Percentiles rank a stretch among this genome's conserved stretches.
phyloP scores from a whole-genome alignment of 495 filamentous ascomycete genomes.

The Opeltia flavorubescens region DNA sequence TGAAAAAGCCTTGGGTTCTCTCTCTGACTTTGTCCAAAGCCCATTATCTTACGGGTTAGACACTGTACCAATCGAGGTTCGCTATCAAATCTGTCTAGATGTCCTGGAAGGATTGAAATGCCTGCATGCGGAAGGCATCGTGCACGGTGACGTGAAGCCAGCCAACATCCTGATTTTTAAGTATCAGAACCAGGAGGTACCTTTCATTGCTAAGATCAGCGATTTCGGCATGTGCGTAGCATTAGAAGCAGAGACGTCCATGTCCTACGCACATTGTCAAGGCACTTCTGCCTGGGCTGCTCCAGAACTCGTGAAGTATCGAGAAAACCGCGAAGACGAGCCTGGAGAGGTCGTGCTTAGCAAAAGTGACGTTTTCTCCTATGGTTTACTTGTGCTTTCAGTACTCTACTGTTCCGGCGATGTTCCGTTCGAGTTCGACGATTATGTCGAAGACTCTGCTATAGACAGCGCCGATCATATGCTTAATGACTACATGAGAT shows the following conservation, averaged over 20 bases:
- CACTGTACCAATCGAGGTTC: neutral
- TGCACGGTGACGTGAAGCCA: slow-evolving; percentile 33
- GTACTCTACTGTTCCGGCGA: too few species aligned
- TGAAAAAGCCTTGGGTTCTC: slow-evolving; percentile 2
- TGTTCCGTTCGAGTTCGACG: too few species aligned
- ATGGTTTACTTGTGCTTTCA: neutral
- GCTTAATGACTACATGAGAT: too few species aligned
- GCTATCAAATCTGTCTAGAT: slow-evolving; percentile 11
- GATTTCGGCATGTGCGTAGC: slow-evolving; percentile 20
- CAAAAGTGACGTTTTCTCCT: neutral
- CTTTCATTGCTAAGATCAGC: slow-evolving; percentile 18
- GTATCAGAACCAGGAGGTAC: slow-evolving; percentile 9
- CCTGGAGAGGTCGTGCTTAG: slow-evolving; percentile 14
- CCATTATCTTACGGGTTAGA: neutral
- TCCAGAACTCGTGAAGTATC: slow-evolving; percentile 13
- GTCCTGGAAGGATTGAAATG: slow-evolving; percentile 4
- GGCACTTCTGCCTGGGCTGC: slow-evolving; percentile 18
- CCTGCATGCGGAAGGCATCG: slow-evolving; percentile 17
- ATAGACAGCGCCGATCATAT: too few species aligned
- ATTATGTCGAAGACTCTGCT: too few species aligned
- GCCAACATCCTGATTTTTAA: slow-evolving; percentile 25
- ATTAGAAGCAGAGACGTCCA: slow-evolving; percentile 9
- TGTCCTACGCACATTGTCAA: slow-evolving; percentile 8
- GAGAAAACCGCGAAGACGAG: slow-evolving; percentile 10
- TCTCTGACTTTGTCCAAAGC: neutral